These are phyloP conservation scores for Amylostereum areolatum DNA, from an alignment of 1,284 basidiomycete species.

Conservation along the genomic window DNA sequence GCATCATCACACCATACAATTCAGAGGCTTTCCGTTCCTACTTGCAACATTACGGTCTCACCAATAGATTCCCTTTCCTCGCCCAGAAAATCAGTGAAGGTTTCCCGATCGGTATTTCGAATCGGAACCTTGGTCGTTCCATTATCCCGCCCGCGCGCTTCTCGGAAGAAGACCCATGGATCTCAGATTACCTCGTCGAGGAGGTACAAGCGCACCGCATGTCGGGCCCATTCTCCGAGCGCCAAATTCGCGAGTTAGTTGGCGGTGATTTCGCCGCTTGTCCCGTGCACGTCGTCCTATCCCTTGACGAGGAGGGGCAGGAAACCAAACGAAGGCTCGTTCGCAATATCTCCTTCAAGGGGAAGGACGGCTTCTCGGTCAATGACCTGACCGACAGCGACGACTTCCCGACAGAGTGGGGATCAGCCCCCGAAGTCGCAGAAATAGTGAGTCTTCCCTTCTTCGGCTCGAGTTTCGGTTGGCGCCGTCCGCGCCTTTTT, in stretches of 20 bases:
- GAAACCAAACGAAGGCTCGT: conserved; percentile 8
- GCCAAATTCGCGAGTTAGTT: conserved; percentile 21
- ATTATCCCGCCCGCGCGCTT: conserved; percentile 23
- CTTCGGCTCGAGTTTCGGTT: neutral
- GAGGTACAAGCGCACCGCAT: conserved; percentile 22
- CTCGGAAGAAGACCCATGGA: conserved; percentile 9
- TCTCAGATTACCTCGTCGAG: conserved; percentile 22
- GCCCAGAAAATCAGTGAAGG: conserved; percentile 20
- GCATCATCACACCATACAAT: conserved; percentile 13
- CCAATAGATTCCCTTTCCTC: conserved; percentile 22
- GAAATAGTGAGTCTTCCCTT: conserved; percentile 21
- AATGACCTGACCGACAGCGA: conserved; percentile 26
- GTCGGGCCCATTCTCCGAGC: conserved; percentile 25
- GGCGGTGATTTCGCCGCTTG: conserved; percentile 17
- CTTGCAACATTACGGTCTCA: conserved; percentile 11
- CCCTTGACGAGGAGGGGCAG: conserved; percentile 4
- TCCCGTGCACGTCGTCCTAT: conserved; percentile 16
- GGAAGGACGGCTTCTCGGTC: conserved; percentile 14
- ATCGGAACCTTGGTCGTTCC: conserved; percentile 14
- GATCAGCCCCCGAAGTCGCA: conserved; percentile 19
- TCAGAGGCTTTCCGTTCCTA: conserved; percentile 11
- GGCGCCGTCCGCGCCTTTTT: conserved; percentile 12
- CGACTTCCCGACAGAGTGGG: conserved; percentile 25
- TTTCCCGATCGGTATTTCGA: conserved; percentile 28
- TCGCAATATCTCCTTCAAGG: conserved; percentile 10